These are phyloP conservation scores for Lolium perenne DNA, from an alignment of 176 grass and related monocot genomes.

Conservation along the genomic window DNA sequence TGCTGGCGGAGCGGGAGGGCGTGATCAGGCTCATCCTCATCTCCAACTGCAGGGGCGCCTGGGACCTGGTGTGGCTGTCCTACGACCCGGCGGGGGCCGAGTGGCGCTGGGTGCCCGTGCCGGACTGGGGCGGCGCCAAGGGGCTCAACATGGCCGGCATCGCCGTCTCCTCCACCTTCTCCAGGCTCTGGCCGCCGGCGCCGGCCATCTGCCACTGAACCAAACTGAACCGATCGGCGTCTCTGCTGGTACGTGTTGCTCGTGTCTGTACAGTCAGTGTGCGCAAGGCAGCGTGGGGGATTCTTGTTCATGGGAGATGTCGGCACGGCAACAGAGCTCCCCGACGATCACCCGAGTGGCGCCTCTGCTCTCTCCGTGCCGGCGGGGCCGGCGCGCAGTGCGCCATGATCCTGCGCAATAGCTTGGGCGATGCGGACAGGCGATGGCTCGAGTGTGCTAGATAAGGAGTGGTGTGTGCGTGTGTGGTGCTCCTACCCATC, in stretches of 20 bases:
- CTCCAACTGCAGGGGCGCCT: slow-evolving; percentile 83
- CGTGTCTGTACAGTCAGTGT: background rate
- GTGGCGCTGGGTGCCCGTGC: slow-evolving; percentile 89
- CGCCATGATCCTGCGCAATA: slow-evolving; percentile 39
- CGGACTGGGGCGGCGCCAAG: slow-evolving; percentile 83
- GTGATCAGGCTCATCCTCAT: slow-evolving; percentile 79
- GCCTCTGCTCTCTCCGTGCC: background rate
- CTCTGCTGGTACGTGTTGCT: background rate
- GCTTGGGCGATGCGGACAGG: slow-evolving; percentile 35
- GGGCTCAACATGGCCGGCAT: slow-evolving; percentile 98
- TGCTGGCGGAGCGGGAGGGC: slow-evolving; percentile 85
- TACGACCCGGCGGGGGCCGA: slow-evolving; percentile 53
- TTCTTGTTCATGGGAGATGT: background rate
- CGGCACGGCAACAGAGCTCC: background rate
- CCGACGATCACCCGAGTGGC: background rate
- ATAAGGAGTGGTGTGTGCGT: slow-evolving; percentile 22
- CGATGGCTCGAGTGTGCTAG: slow-evolving; percentile 26
- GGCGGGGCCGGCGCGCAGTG: background rate
- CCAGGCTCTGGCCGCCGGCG: slow-evolving; percentile 69
- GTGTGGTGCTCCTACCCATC: background rate
- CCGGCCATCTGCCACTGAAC: background rate
- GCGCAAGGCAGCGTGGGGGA: background rate
- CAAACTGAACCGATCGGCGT: background rate
- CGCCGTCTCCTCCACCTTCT: slow-evolving; percentile 94
- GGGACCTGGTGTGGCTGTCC: slow-evolving; percentile 89